Conservation (phyloP, 148 eudicot genomes). For the Beta vulgaris region DNA sequence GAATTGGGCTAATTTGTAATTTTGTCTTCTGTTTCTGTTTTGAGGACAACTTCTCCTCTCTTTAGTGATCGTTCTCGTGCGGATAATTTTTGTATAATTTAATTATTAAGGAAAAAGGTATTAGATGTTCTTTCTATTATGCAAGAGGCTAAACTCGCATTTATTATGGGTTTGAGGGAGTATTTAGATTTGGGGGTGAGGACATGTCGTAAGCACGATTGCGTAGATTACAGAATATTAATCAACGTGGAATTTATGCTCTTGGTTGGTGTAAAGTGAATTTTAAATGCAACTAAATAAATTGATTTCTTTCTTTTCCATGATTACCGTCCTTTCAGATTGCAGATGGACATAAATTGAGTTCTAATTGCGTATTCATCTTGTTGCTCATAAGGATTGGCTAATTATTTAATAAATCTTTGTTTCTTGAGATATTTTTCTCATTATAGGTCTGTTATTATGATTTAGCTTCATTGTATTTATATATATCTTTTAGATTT, state of each 20-base stretch:
- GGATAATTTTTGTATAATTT: too few relatives aligned
- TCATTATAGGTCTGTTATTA: too few relatives aligned
- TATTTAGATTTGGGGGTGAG: background rate
- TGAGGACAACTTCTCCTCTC: too few relatives aligned
- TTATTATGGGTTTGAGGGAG: background rate
- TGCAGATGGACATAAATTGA: conserved; percentile 76
- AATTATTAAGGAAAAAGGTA: too few relatives aligned
- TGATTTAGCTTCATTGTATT: too few relatives aligned
- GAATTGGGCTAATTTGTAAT: too few relatives aligned
- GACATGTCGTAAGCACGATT: background rate
- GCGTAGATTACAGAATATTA: background rate
- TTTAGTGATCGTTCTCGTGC: too few relatives aligned
- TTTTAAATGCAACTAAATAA: background rate
- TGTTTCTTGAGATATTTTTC: too few relatives aligned
- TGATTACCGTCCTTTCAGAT: conserved; percentile 42
- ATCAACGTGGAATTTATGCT: conserved; percentile 1
- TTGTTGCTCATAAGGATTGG: too few relatives aligned
- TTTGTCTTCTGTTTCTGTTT: too few relatives aligned
- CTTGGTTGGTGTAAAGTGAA: background rate
- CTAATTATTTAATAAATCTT: too few relatives aligned
- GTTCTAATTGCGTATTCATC: conserved; percentile 89
- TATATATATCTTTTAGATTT: too few relatives aligned
- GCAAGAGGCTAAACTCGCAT: background rate
- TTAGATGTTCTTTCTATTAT: background rate
- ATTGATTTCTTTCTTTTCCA: background rate